Evolutionary conservation across 1,284 basidiomycete species (phyloP), one percentile per base, ranked within the genome.

Genomic region (Malassezia dermatis): DNA sequence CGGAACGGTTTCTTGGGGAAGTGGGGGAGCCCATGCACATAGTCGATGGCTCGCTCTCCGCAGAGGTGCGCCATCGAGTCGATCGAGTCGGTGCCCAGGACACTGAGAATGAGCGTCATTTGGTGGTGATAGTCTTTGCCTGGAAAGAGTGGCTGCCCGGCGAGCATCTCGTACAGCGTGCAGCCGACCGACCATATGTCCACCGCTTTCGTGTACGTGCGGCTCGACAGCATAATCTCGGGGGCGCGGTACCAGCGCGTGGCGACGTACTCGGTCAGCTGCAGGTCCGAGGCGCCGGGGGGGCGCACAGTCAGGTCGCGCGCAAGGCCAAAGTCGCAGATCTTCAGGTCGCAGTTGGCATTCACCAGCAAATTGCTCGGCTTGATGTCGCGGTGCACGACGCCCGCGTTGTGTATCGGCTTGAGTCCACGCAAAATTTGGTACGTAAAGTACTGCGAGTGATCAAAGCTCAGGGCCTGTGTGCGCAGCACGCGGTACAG

Each of bases 81-180:
- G 48, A 90, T 78, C 1, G 86, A 86, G 0, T 89, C 89, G 13
- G 89, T 93, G n/a, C 89, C 89, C 10, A 91, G 82, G 4, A 91
- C 87, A 65, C 91, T 86, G 57, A 94, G 80, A 67, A 91, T 93
- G 53, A 91, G 81, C 5, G 84, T 85, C 26, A 95, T 81, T 67
- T 96, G 91, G 69, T 95, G 87, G 76, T 95, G 91, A 75, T 76
- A 96, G 77, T 96, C 91, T 19, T 89, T 83, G 13, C 93, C 91
- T 0, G 91, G 93, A 80, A 96, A 96, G 15, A 96, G 80, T 0
- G 91, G 90, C 67, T 89, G 86, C 21, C 89, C 87, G 3, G 84
- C 86, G 6, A 96, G 79, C 90, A 96, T 95, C 78, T 96, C 91
- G 2, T 89, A 93, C 28, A 95, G 81, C 73, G 96, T 94, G 75